Conservation (phyloP, 2,329 filamentous ascomycete genomes). For the Xenosphaeropsis pyriputrescens region DNA sequence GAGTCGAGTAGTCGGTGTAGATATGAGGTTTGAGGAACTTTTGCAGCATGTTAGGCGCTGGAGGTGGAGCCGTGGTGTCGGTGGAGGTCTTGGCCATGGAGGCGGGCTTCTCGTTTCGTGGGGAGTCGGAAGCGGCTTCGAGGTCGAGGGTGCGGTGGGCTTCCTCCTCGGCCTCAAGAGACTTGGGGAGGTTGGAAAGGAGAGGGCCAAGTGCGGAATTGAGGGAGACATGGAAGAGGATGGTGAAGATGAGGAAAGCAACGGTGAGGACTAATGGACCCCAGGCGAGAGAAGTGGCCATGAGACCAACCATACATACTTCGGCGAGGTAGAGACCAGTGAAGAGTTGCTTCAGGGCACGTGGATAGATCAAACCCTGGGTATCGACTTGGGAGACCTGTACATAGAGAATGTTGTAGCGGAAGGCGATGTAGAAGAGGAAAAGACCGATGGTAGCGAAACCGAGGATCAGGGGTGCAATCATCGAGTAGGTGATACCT, state of each 20-base stretch:
- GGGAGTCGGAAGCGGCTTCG: not conserved
- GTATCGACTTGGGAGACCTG: slow-evolving; percentile 72
- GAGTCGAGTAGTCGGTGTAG: slow-evolving; percentile 55
- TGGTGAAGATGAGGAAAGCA: slow-evolving; percentile 58
- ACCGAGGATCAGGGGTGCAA: slow-evolving; percentile 70
- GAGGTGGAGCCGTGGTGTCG: slow-evolving; percentile 20
- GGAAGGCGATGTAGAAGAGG: slow-evolving; percentile 75
- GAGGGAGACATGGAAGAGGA: slow-evolving; percentile 62
- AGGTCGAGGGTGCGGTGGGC: slow-evolving; percentile 1
- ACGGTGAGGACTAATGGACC: slow-evolving; percentile 66
- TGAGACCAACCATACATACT: slow-evolving; percentile 72
- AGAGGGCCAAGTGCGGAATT: slow-evolving; percentile 63
- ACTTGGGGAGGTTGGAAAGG: slow-evolving; percentile 65
- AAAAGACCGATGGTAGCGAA: slow-evolving; percentile 69
- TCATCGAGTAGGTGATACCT: slow-evolving; percentile 76
- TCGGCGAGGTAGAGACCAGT: slow-evolving; percentile 74
- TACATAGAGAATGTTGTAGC: slow-evolving; percentile 84
- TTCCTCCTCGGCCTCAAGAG: slow-evolving; percentile 44
- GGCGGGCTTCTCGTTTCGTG: slow-evolving; percentile 11
- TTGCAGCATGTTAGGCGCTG: slow-evolving; percentile 41
- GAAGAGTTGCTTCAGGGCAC: slow-evolving; percentile 75
- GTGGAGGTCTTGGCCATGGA: slow-evolving; percentile 13
- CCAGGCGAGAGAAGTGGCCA: slow-evolving; percentile 52
- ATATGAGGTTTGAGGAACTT: slow-evolving; percentile 68
- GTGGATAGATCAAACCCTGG: slow-evolving; percentile 74